Conservation (phyloP, 257 asterid species). For the Lantana camara region DNA sequence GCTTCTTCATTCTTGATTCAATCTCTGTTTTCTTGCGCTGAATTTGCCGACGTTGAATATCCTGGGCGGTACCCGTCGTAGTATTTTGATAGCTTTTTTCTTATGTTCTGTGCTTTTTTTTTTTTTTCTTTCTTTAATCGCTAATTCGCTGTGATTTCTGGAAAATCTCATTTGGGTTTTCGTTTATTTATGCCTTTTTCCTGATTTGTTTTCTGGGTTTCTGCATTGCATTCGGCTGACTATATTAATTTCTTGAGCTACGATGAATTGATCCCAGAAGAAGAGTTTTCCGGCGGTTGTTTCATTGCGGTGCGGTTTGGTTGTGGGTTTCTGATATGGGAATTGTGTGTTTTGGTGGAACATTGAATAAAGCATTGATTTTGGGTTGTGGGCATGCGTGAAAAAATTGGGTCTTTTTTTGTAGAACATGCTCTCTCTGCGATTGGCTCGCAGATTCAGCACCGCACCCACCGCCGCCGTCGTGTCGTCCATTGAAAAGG, state of each 20-base stretch:
- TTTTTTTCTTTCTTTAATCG: background rate
- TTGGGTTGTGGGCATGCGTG: slow-evolving; percentile 45
- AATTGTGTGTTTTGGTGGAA: slow-evolving; percentile 12
- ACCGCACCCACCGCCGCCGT: slow-evolving; percentile 34
- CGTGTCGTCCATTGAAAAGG: slow-evolving; percentile 25
- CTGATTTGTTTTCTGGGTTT: slow-evolving; percentile 11
- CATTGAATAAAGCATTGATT: slow-evolving; percentile 25
- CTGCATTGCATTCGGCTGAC: slow-evolving; percentile 19
- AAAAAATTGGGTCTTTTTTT: slow-evolving; percentile 30
- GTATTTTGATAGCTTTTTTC: background rate
- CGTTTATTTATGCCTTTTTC: background rate
- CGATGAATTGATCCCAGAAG: slow-evolving; percentile 2
- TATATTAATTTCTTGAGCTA: slow-evolving; percentile 9
- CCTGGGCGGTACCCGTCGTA: background rate
- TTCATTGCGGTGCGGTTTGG: background rate
- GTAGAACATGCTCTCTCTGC: slow-evolving; percentile 76
- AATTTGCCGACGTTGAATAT: background rate
- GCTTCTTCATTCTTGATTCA: background rate
- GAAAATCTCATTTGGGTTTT: slow-evolving; percentile 16
- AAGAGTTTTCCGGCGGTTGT: background rate
- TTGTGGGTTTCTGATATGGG: slow-evolving; percentile 26
- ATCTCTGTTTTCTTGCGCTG: background rate
- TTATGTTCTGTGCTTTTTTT: no score
- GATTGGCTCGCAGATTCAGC: slow-evolving; percentile 74
- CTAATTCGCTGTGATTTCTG: background rate